Evolutionary conservation across 495 filamentous ascomycete species (phyloP), one percentile per base, ranked within the genome.

Genomic region (Aspergillus panamensis): DNA sequence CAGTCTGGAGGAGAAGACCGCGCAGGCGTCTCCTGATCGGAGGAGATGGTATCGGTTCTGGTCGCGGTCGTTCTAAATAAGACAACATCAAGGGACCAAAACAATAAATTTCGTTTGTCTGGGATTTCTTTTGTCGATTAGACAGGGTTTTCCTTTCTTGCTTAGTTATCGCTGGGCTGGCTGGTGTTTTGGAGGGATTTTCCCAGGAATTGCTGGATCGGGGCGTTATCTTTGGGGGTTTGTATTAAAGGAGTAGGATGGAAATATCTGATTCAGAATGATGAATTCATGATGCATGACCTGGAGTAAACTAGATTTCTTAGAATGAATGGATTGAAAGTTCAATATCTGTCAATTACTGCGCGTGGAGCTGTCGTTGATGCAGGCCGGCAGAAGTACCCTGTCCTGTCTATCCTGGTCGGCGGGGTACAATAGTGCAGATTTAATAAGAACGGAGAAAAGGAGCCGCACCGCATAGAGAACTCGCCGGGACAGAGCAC

Each of bases 41-140:
- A 68, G 63, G 62, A 69, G 72, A 44, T 72, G 73, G 73, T 73
- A 69, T 60, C 69, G 69, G 44, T 63, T 68, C 61, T 64, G 66
- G 21, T 66, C 66, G 49, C 69, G 67, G 40, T 61, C 58, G 5
- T 25, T 25, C 25, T 25, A 25, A 5, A 25, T n/a, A 25, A 25
- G 25, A 25, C 5, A 5, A 5, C 25, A 5, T 2, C 25, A 25
- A 25, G 2, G 5, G 25, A 25, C 25, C 25, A 25, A 5, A 25
- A 25, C 25, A 5, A 25, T 25, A 25, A 25, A 25, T 43, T 33
- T 59, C 39, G 47, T 48, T 17, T 32, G 25, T 25, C 5, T 25
- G 5, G 10, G 35, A 39, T 39, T 39, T 39, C 35, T n/a, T 39
- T 39, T 39, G 35, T 39, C 8, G 10, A 8, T 39, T 39, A 8